Evolutionary conservation across 768 basidiomycete genomes (phyloP), one percentile per base, ranked within the genome.

Genomic region (Serendipita sp.): DNA sequence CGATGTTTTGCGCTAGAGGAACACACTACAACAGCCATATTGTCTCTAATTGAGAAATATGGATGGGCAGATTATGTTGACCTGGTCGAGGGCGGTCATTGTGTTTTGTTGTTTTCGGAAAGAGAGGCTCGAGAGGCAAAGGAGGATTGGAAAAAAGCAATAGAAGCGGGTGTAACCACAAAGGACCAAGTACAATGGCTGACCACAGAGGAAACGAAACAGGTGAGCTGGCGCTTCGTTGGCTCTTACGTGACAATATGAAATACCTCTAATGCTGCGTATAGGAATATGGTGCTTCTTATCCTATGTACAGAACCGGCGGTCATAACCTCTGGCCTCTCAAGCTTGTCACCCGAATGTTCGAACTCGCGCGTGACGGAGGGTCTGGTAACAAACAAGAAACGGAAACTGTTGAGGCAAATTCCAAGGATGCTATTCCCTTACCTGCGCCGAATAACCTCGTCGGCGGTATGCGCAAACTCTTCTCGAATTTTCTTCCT

Each of bases 271-370:
- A 15, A 5, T 38, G 41, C 15, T 8, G 60, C 53, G 7, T 65
- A 38, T 54, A 78, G 77, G 65, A 67, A 65, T 78, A 81, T 44
- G 80, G 81, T 3, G 73, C 81, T 0, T 72, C 74, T 3, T 81
- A 81, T 71, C 80, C 86, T 0, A 86, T 74, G 0, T 74, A 83
- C 38, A 75, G 75, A 54, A 73, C 74, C 24, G 80, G 78, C 1
- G 85, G 79, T 0, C 73, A 83, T 70, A 92, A 89, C 68, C 73
- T 91, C 32, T 92, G 85, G 84, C 88, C 88, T 0, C 79, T 85
- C 70, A 93, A 92, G 70, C 78, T 90, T n/a, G 87, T 89, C 63
- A 84, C 86, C 0, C 76, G 80, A 51, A 73, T 89, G 5, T 89
- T 80, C 69, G 73, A 76, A 28, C 72, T 78, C 15, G 78, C 83